phyloP scores from a whole-genome alignment of 2,329 filamentous ascomycete genomes.

The Dothideomycetidae sp. region DNA sequence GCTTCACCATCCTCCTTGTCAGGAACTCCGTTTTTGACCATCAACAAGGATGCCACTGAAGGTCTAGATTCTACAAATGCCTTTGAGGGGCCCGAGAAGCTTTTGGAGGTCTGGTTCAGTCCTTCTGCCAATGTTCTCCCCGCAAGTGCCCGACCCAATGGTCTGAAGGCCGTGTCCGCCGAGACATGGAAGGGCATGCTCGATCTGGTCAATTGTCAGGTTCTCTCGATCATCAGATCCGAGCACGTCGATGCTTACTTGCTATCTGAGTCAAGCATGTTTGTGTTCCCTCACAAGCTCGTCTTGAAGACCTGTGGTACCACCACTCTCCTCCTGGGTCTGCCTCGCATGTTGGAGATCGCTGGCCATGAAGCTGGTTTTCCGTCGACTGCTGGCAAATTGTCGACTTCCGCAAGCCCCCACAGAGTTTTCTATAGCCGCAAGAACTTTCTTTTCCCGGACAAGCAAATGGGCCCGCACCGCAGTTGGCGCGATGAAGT shows the following conservation, averaged over 20 bases:
- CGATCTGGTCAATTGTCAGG: slow-evolving; percentile 96
- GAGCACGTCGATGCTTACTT: slow-evolving; percentile 93
- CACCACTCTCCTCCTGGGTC: slow-evolving; percentile 77
- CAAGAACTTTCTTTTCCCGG: slow-evolving; percentile 95
- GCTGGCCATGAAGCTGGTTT: slow-evolving; percentile 82
- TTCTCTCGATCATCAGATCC: slow-evolving; percentile 83
- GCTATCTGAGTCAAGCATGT: slow-evolving; percentile 98
- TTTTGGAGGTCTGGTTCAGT: slow-evolving; percentile 96
- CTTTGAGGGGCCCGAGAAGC: slow-evolving; percentile 96
- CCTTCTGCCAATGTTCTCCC: slow-evolving; percentile 62
- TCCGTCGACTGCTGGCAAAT: slow-evolving; percentile 45
- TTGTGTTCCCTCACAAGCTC: slow-evolving; percentile 98
- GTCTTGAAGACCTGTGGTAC: slow-evolving; percentile 98
- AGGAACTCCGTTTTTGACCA: slow-evolving; percentile 79
- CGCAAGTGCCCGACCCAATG: slow-evolving; percentile 52
- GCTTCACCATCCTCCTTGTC: slow-evolving; percentile 57
- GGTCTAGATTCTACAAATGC: slow-evolving; percentile 91
- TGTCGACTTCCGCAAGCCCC: slow-evolving; percentile 61
- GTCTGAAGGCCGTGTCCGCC: slow-evolving; percentile 70
- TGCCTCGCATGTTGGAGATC: slow-evolving; percentile 84
- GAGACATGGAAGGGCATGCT: slow-evolving; percentile 94
- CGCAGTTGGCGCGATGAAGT: slow-evolving; percentile 97
- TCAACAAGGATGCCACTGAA: slow-evolving; percentile 87
- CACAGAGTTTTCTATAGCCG: slow-evolving; percentile 97
- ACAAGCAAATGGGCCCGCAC: slow-evolving; percentile 86